These are phyloP conservation scores for Cucurbita argyrosperma DNA, from an alignment of 306 rosid genomes.

Conservation along the genomic window DNA sequence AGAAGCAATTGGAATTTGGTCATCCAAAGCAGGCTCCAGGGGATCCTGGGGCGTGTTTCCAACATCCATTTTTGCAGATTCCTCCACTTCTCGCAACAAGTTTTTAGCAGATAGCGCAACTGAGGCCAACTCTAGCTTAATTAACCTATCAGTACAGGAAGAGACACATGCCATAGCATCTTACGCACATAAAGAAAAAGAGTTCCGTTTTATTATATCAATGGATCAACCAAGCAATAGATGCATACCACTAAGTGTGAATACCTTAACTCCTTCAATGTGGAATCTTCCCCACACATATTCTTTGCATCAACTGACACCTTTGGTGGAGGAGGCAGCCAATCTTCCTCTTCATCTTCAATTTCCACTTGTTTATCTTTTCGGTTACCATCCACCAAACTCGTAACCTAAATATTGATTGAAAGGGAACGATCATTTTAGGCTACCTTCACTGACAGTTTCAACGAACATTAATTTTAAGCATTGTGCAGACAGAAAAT, in stretches of 20 bases:
- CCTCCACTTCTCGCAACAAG: slow-evolving; percentile 37
- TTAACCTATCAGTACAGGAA: slow-evolving; percentile 29
- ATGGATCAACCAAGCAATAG: background rate
- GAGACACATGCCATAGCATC: background rate
- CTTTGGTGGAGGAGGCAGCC: slow-evolving; percentile 90
- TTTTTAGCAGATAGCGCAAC: slow-evolving; percentile 53
- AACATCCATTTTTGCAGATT: slow-evolving; percentile 31
- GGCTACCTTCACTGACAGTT: background rate
- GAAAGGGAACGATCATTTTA: background rate
- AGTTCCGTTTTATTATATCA: background rate
- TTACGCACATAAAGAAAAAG: background rate
- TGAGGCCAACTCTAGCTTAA: slow-evolving; percentile 58
- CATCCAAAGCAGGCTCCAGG: slow-evolving; percentile 12
- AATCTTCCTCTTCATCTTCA: slow-evolving; percentile 61
- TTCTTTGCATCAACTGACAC: slow-evolving; percentile 9
- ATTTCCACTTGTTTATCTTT: slow-evolving; percentile 16
- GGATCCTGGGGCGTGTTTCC: slow-evolving; percentile 18
- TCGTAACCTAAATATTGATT: slow-evolving; percentile 25
- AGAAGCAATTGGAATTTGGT: slow-evolving; percentile 24
- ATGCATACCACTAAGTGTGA: slow-evolving; percentile 1
- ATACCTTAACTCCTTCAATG: slow-evolving; percentile 63
- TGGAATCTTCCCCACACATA: slow-evolving; percentile 38
- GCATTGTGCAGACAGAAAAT: background rate
- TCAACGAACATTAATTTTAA: background rate
- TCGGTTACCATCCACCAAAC: slow-evolving; percentile 9